Percentiles rank a stretch among this genome's conserved stretches.
phyloP scores from a whole-genome alignment of 257 asterid species.

The Solanum medicagineum region DNA sequence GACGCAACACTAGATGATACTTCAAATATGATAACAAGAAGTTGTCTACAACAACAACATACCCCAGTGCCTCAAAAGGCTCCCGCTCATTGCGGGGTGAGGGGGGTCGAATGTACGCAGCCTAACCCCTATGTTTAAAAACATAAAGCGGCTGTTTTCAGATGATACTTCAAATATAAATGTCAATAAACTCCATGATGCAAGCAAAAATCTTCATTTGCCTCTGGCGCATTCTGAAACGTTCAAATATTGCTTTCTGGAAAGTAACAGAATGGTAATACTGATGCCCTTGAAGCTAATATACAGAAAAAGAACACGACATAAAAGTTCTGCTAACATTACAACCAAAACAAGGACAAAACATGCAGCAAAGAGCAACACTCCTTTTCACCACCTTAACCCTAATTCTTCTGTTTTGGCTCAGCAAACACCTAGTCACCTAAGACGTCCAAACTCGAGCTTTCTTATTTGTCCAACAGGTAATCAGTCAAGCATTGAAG shows the following conservation, averaged over 20 bases:
- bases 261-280: neutral
- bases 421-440: neutral
- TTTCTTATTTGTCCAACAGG: neutral
- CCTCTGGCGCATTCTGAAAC: neutral
- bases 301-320: neutral
- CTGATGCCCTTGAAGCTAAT: neutral
- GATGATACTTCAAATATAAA: neutral
- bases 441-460: neutral
- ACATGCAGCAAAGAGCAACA: neutral
- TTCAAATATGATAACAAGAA: no score
- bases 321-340: neutral
- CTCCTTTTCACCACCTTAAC: neutral
- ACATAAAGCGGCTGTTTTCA: no score
- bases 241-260: neutral
- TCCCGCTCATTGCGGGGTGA: no score
- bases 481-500: neutral
- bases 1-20: neutral
- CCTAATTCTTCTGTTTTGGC: neutral
- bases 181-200: neutral
- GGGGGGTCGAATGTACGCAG: no score
- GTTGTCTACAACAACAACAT: no score
- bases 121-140: no score
- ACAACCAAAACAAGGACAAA: neutral
- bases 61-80: no score
- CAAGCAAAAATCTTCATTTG: neutral